These are phyloP conservation scores for Zygosaccharomyces siamensis DNA, from an alignment of 805 yeast genomes.

Conservation along the genomic window DNA sequence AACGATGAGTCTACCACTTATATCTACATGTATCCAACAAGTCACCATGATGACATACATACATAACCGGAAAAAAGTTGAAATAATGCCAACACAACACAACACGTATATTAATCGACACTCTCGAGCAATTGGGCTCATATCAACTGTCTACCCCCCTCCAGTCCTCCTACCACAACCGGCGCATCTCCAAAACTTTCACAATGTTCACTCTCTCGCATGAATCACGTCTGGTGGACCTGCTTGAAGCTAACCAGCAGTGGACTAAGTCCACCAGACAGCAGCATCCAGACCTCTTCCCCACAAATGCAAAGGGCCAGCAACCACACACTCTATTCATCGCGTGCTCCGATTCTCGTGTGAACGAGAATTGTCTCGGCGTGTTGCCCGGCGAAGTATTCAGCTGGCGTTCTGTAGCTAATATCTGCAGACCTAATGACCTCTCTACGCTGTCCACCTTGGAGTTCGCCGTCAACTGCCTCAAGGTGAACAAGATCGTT, in stretches of 20 bases:
- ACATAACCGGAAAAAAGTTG: neutral
- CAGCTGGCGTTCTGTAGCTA: conserved; percentile 84
- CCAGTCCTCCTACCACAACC: too few relatives aligned
- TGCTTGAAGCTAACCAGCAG: conserved; percentile 38
- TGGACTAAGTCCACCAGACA: conserved; percentile 46
- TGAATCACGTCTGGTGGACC: conserved; percentile 34
- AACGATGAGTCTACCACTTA: too few relatives aligned
- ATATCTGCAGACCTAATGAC: conserved; percentile 63
- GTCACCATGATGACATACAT: neutral
- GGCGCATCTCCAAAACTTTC: neutral
- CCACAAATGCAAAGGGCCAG: conserved; percentile 73
- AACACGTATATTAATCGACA: too few relatives aligned
- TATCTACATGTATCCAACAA: neutral
- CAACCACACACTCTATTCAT: conserved; percentile 92
- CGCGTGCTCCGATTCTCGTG: conserved; percentile 90
- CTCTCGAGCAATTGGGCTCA: neutral
- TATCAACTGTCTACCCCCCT: too few relatives aligned
- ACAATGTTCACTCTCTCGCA: conserved; percentile 25
- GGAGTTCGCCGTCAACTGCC: conserved; percentile 81
- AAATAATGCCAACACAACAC: neutral
- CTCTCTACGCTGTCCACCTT: conserved; percentile 69
- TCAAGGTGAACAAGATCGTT: conserved; percentile 73
- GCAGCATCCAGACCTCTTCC: conserved; percentile 54
- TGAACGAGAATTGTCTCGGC: conserved; percentile 69
- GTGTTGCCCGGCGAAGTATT: conserved; percentile 90